A percentile compares a stretch with the other conserved stretches of the same genome.
Conservation (phyloP, 805 yeast species). For the Candida stauntonica region DNA sequence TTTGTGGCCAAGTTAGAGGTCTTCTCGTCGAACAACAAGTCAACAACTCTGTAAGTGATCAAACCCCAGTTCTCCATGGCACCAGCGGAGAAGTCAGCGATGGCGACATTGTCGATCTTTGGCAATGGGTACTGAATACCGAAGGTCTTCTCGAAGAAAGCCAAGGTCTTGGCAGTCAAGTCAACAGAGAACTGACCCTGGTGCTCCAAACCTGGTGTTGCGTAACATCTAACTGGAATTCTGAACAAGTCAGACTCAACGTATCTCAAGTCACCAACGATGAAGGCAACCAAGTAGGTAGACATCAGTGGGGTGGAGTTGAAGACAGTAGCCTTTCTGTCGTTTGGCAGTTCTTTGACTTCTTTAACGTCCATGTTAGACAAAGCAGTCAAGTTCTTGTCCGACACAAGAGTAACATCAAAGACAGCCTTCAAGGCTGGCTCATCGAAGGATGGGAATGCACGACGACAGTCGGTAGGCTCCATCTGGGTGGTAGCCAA, state of each 20-base stretch:
- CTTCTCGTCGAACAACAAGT: slow-evolving; percentile 66
- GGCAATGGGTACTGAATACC: slow-evolving; percentile 77
- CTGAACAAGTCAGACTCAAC: slow-evolving; percentile 62
- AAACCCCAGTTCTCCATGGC: slow-evolving; percentile 90
- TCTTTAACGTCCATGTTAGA: slow-evolving; percentile 65
- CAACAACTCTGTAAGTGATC: slow-evolving; percentile 75
- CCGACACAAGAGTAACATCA: slow-evolving; percentile 57
- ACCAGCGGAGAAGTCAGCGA: slow-evolving; percentile 80
- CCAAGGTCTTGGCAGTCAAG: slow-evolving; percentile 69
- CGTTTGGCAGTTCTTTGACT: slow-evolving; percentile 39
- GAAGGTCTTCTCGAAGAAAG: slow-evolving; percentile 66
- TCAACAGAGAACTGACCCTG: slow-evolving; percentile 72
- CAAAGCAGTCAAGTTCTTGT: slow-evolving; percentile 50
- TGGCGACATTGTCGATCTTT: slow-evolving; percentile 77
- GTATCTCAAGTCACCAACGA: slow-evolving; percentile 74
- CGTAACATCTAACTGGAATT: slow-evolving; percentile 75
- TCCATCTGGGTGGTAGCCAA: slow-evolving; percentile 85
- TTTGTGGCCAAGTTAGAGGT: slow-evolving; percentile 59
- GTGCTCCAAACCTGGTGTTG: slow-evolving; percentile 72
- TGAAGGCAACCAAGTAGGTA: slow-evolving; percentile 80
- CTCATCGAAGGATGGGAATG: slow-evolving; percentile 84
- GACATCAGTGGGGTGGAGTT: slow-evolving; percentile 80
- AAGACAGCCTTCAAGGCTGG: slow-evolving; percentile 76
- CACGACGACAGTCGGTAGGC: slow-evolving; percentile 82
- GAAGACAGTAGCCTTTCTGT: slow-evolving; percentile 53